Base-by-base conservation (phyloP, 192 early-diverging fungal species). In the Backusella circina region DNA sequence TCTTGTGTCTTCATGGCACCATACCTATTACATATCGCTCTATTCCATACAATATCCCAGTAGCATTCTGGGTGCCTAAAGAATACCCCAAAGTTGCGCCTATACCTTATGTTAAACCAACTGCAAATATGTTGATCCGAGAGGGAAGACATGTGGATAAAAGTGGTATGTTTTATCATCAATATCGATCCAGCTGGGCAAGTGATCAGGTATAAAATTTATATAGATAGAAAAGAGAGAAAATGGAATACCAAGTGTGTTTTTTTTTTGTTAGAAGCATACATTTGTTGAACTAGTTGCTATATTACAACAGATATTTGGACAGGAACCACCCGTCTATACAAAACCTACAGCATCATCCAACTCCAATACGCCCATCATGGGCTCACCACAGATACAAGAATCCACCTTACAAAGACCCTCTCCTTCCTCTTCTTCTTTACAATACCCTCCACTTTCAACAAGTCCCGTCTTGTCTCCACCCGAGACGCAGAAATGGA, bases 31-130 rank as follows among this genome's bases (percentile, higher is more conserved):
- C 88, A 16, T 99, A 93, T 77, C 89, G 90, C 54, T 90, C 89
- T 2, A 84, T 80, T 1, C 87, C 90, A 36, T 97, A 97, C 84
- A 97, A 99, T 80, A 97, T 99, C 64, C 97, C 96, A 1, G 87
- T 99, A 3, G 91, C 90, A 12, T 86, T 96, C 37, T 97, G 94
- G 95, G 82, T 97, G 15, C 96, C 96, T 50, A 88, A 87, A 32
- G 84, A 83, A 38, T 99, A 96, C 77, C 97, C 97, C 7, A 79
- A 84, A 51, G 80, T 88, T 67, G 88, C 95, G 32, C 96, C 97
- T 21, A 85, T 95, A 71, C 87, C 87, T 2, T 95, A 92, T 77
- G 97, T 99, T 32, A 92, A 88, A 23, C 97, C 97, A 28, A 99
- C 97, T 21, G 85, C 89, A 8, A 86, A 83, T 41, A 99, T 99